phyloP scores from a whole-genome alignment of 148 eudicot genomes.

The Fagopyrum tataricum region DNA sequence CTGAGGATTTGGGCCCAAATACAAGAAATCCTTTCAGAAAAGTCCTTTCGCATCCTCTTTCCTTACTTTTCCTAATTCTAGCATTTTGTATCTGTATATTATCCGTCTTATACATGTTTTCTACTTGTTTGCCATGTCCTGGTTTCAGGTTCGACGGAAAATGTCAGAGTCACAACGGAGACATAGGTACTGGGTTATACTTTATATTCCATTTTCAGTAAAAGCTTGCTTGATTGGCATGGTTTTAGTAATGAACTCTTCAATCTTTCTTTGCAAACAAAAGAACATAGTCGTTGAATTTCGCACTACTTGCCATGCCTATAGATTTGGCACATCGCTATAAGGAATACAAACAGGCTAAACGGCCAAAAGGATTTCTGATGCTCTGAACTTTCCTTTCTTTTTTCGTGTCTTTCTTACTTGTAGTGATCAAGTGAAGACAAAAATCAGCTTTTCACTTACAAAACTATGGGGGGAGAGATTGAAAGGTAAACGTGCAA shows the following conservation, averaged over 20 bases:
- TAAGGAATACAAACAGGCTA: neutral
- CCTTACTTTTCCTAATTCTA: neutral
- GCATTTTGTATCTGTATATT: neutral
- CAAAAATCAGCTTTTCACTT: slow-evolving; percentile 59
- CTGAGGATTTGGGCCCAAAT: neutral
- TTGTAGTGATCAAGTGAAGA: slow-evolving; percentile 68
- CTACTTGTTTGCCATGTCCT: slow-evolving; percentile 12
- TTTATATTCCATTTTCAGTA: neutral
- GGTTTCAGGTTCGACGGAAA: slow-evolving; percentile 58
- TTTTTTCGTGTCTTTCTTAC: slow-evolving; percentile 2
- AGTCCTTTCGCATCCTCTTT: neutral
- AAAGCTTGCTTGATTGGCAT: neutral
- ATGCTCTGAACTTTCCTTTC: neutral
- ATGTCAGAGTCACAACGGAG: slow-evolving; percentile 56
- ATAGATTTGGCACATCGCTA: neutral
- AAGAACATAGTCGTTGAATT: neutral
- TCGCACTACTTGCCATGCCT: too few relatives aligned
- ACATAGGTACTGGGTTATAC: slow-evolving; percentile 44
- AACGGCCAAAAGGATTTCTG: neutral
- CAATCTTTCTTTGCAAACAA: neutral
- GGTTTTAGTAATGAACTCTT: neutral
- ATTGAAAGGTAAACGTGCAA: slow-evolving; percentile 50
- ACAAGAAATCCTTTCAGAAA: neutral
- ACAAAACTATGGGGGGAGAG: slow-evolving; percentile 62
- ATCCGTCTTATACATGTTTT: neutral